These are phyloP conservation scores for Colletotrichum echinochloae DNA, from an alignment of 2,329 filamentous ascomycete species.

Conservation along the genomic window DNA sequence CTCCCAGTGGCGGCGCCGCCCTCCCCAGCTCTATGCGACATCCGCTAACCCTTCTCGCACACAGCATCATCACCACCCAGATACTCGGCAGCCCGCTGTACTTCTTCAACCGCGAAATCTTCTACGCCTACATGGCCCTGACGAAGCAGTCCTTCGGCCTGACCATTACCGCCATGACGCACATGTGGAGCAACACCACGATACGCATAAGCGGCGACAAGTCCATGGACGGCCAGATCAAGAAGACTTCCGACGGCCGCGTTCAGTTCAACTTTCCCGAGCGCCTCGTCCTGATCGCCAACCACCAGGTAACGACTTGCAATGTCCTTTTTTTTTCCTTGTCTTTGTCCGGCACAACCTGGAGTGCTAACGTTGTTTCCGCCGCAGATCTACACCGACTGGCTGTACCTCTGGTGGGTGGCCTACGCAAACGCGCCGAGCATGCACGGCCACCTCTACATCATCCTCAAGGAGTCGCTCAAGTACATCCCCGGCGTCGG, in stretches of 20 bases:
- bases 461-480: constrained; percentile 89
- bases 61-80: constrained; percentile 77
- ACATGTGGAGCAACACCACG: constrained; percentile 88
- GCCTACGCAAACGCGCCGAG: constrained; percentile 81
- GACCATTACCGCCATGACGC: constrained; percentile 81
- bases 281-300: constrained; percentile 84
- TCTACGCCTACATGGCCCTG: constrained; percentile 87
- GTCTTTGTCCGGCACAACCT: neutral
- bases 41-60: constrained; percentile 12
- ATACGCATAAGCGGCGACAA: constrained; percentile 87
- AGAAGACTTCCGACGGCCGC: constrained; percentile 75
- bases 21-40: neutral
- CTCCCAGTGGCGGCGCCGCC: neutral
- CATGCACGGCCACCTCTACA: constrained; percentile 89
- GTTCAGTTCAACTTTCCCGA: constrained; percentile 85
- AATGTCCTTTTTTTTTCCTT: too few species aligned
- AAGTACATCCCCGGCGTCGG: constrained; percentile 85
- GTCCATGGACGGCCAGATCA: constrained; percentile 81
- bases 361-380: neutral
- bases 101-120: constrained; percentile 79
- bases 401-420: constrained; percentile 94
- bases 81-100: constrained; percentile 82
- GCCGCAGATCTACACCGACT: constrained; percentile 82
- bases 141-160: constrained; percentile 89
- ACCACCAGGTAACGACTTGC: constrained; percentile 73